Conservation (phyloP, 2,329 filamentous ascomycete genomes). For the Ceratocystis lukuohia region DNA sequence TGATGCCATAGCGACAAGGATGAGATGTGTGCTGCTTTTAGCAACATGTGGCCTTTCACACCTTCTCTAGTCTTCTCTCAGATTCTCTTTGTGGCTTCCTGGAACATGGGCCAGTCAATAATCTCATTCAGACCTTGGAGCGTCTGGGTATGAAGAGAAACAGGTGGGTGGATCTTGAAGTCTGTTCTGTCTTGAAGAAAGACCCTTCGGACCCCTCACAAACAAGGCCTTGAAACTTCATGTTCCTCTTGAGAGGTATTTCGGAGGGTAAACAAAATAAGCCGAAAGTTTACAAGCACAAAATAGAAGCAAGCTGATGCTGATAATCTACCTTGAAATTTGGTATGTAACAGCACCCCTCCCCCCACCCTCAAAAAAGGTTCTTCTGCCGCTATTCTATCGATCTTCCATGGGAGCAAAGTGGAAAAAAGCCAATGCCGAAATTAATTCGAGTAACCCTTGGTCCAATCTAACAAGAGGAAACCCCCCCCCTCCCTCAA, state of each 20-base stretch:
- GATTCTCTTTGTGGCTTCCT: not conserved
- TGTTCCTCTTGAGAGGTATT: not conserved
- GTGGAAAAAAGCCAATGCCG: not conserved
- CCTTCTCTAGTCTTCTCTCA: not conserved
- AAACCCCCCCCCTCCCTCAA: too few relatives aligned
- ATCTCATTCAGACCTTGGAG: too few relatives aligned
- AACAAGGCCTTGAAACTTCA: not conserved
- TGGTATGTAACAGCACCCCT: not conserved
- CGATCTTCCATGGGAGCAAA: not conserved
- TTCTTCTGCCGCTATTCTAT: conserved; percentile 3
- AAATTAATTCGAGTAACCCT: not conserved
- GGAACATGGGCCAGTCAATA: not conserved
- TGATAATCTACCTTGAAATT: not conserved
- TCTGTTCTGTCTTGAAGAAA: too few relatives aligned
- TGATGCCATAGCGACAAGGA: not conserved
- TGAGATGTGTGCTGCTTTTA: not conserved
- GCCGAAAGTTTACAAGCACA: not conserved
- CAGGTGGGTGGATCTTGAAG: too few relatives aligned
- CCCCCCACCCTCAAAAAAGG: not conserved
- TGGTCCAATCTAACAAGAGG: not conserved
- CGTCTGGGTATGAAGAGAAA: too few relatives aligned
- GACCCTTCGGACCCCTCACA: not conserved
- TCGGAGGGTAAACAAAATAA: not conserved
- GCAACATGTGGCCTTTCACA: conserved; percentile 3
- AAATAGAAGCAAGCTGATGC: not conserved